Base-by-base conservation (phyloP, 331 rosid species). In the Rhamnella rubrinervis region DNA sequence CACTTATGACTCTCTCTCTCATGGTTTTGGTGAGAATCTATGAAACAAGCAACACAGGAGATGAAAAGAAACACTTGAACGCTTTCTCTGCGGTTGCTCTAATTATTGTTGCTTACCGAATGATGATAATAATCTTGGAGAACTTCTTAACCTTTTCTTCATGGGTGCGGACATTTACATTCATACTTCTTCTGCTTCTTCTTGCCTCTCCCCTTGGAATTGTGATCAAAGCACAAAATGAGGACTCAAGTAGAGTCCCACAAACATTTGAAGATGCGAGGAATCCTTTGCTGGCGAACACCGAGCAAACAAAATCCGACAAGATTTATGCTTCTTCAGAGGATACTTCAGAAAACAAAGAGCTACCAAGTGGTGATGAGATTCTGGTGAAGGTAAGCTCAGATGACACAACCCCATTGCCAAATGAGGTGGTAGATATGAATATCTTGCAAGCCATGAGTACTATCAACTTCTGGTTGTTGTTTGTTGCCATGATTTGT, bases 401-500 rank as follows among this genome's bases (percentile, higher is more conserved):
- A 31, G 82, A 61, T 59, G 71, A 71, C 38, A 55, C 18, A 21
- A 16, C 19, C 28, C 75, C 4, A 31, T 31, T 75, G 41, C 78
- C 60, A 19, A n/a, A 25, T 18, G 84, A 72, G 69, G 81, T 71
- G 69, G 81, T 71, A 73, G 84, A 84, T 44, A 76, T 70, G 87
- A 90, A 81, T 69, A 70, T 81, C 23, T 38, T 84, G 73, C 86
- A 73, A 62, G 96, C 96, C 6, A 79, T 88, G 81, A 11, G 85
- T 26, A 76, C 86, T 0, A 52, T 84, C 55, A 82, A 90, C 11
- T 93, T 93, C 71, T 93, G 98, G 98, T 74, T 90, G 80, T 70
- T 93, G 83, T 90, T 89, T 69, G 21, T 78, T 39, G 85, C 90
- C 50, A 93, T 93, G 98, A 39, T 84, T 47, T 85, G 92, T 17